These are phyloP conservation scores for Decorospora gaudefroyi DNA, from an alignment of 2,329 filamentous ascomycete genomes.

Conservation along the genomic window DNA sequence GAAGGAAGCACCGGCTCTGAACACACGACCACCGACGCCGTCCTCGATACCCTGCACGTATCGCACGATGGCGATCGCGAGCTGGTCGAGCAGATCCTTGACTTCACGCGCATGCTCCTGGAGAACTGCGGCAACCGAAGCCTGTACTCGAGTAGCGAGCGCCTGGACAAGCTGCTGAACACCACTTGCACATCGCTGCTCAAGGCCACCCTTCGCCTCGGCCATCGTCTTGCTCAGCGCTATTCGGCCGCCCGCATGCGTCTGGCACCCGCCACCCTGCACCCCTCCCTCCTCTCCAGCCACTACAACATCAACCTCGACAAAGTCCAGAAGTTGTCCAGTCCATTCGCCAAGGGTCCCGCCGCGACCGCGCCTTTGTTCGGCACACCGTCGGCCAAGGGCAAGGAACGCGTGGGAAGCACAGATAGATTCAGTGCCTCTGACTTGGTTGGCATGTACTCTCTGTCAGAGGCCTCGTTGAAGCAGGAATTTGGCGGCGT, in stretches of 20 bases:
- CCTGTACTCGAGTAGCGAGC: slow-evolving; percentile 90
- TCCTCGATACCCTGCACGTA: slow-evolving; percentile 62
- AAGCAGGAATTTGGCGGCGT: slow-evolving; percentile 84
- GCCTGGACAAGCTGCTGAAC: slow-evolving; percentile 86
- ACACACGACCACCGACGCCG: slow-evolving; percentile 54
- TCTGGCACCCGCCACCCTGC: slow-evolving; percentile 66
- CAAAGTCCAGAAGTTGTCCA: slow-evolving; percentile 79
- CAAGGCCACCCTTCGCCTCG: slow-evolving; percentile 76
- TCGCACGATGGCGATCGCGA: slow-evolving; percentile 75
- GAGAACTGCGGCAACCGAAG: slow-evolving; percentile 97
- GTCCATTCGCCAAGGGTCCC: slow-evolving; percentile 75
- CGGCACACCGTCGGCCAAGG: slow-evolving; percentile 65
- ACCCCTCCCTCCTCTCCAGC: slow-evolving; percentile 74
- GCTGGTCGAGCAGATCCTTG: slow-evolving; percentile 77
- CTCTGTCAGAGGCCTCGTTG: slow-evolving; percentile 45
- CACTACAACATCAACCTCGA: slow-evolving; percentile 79
- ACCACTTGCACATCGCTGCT: slow-evolving; percentile 81
- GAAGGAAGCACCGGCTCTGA: slow-evolving; percentile 41
- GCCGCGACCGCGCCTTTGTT: slow-evolving; percentile 56
- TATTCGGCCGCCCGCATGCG: slow-evolving; percentile 89
- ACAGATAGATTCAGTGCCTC: slow-evolving; percentile 51
- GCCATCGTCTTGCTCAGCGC: slow-evolving; percentile 84
- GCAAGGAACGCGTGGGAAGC: slow-evolving; percentile 60
- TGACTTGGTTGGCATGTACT: slow-evolving; percentile 76
- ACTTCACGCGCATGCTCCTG: slow-evolving; percentile 83